These are phyloP conservation scores for Globisporangium barbulae DNA, from an alignment of 352 stramenopile species.

Conservation along the genomic window DNA sequence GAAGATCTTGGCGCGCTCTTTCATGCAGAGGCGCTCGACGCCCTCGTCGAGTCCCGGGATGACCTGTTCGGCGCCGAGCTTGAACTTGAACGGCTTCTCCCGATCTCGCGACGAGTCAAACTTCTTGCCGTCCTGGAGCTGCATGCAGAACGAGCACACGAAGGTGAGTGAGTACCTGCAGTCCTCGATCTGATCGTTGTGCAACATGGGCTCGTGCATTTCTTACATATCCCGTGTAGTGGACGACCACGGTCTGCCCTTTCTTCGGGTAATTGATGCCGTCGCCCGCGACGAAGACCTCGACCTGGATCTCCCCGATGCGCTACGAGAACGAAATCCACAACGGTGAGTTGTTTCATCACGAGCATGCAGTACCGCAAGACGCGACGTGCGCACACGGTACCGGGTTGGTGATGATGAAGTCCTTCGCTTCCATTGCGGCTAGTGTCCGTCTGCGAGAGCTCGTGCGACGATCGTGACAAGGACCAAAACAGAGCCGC, in stretches of 20 bases:
- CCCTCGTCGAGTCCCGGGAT: conserved; percentile 87
- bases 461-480: background rate
- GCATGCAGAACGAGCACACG: background rate
- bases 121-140: conserved; percentile 73
- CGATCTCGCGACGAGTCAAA: conserved; percentile 74
- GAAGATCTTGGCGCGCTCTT: conserved; percentile 83
- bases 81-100: conserved; percentile 90
- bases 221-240: conserved; percentile 87
- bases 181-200: background rate
- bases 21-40: conserved; percentile 78
- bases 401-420: conserved; percentile 50
- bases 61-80: conserved; percentile 85
- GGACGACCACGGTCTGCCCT: conserved; percentile 81
- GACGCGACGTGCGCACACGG: background rate
- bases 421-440: conserved; percentile 59
- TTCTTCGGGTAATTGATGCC: conserved; percentile 89
- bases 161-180: background rate
- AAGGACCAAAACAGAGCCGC: background rate
- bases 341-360: background rate
- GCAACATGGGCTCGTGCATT: background rate
- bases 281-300: conserved; percentile 89
- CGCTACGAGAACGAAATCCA: conserved; percentile 22
- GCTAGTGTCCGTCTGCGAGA: background rate
- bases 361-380: background rate
- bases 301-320: conserved; percentile 75